phyloP scores from a whole-genome alignment of 352 stramenopile species.

The Phytophthora europaea region DNA sequence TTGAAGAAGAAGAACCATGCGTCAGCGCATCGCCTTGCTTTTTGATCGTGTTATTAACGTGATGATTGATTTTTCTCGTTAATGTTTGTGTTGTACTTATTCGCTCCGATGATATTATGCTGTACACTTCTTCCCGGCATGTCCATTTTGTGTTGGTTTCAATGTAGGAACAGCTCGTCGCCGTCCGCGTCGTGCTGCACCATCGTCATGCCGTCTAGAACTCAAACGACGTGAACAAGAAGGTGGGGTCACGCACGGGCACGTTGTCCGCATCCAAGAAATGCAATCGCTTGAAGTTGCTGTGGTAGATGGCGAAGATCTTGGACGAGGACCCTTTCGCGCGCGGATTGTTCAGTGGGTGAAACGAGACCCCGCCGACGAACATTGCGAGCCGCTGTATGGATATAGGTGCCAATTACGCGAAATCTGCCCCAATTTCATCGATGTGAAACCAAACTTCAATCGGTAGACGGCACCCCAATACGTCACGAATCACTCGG shows the following conservation, averaged over 20 bases:
- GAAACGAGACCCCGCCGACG: no score
- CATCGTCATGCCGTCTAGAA: slow-evolving; percentile 51
- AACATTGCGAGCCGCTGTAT: slow-evolving; percentile 20
- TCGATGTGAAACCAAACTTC: slow-evolving; percentile 52
- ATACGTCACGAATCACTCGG: slow-evolving; percentile 34
- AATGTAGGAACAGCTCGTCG: slow-evolving; percentile 50
- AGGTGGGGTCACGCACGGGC: slow-evolving; percentile 48
- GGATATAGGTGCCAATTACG: slow-evolving; percentile 11
- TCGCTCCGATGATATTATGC: no score
- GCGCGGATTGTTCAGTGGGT: slow-evolving; percentile 27
- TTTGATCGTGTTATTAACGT: no score
- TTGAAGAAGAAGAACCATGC: no score
- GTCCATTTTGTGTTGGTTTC: slow-evolving; percentile 43
- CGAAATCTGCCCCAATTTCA: slow-evolving; percentile 27
- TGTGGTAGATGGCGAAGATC: slow-evolving; percentile 52
- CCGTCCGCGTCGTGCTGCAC: slow-evolving; percentile 43
- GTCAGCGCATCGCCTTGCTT: no score
- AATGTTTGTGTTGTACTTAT: no score
- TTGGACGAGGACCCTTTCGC: slow-evolving; percentile 53
- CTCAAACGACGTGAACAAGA: slow-evolving; percentile 46
- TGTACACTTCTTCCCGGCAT: no score
- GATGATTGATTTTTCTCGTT: no score
- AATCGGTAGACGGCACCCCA: slow-evolving; percentile 49
- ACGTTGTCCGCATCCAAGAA: slow-evolving; percentile 68
- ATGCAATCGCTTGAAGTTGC: slow-evolving; percentile 44